Base-by-base conservation (phyloP, 2,329 filamentous ascomycete genomes). In the Hirsutella minnesotensis region DNA sequence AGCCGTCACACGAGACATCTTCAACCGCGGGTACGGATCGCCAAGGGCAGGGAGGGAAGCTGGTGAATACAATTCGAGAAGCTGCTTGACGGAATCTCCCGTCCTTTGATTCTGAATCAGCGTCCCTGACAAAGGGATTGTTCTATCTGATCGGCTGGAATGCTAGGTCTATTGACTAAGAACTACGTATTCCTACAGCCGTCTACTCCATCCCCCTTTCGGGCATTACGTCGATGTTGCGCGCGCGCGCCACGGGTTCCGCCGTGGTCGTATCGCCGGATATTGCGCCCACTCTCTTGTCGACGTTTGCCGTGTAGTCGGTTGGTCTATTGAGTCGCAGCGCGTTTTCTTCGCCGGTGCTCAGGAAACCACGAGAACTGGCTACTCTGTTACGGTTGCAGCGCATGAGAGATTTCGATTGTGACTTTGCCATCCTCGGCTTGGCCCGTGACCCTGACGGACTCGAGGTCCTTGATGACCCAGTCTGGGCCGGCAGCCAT, bases 401-500 rank as follows among this genome's bases (percentile, higher is more conserved):
- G 61, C 40, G 76, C 76, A 60, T 86, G 70, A 45, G 63, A 66
- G 51, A 94, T 77, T 65, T 86, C 78, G 49, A 94, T 62, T 50
- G 73, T 76, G 43, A 84, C 72, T 49, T 64, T 65, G n/a, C 77
- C 79, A 40, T 68, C 72, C 47, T 70, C 66, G 47, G 70, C 66
- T 50, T 64, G 65, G 41, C 73, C 68, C 46, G 77, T 65, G 53
- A 94, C 66, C 52, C 64, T 76, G 48, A 94, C 77, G 50, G 83
- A 88, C 44, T 72, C 69, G 65, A 95, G 69, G 63, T 95, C 86
- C 61, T 72, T 70, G 44, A 95, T 81, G 41, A 95, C 79, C 81
- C 85, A 94, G 66, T 95, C 87, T 37, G 89, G 86, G n/a, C 77
- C 81, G 4, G 87, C 86, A 38, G 73, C 76, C 47, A 72, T 65